phyloP scores from a whole-genome alignment of 73 alveolate genomes.

The Paramecium primaurelia region DNA sequence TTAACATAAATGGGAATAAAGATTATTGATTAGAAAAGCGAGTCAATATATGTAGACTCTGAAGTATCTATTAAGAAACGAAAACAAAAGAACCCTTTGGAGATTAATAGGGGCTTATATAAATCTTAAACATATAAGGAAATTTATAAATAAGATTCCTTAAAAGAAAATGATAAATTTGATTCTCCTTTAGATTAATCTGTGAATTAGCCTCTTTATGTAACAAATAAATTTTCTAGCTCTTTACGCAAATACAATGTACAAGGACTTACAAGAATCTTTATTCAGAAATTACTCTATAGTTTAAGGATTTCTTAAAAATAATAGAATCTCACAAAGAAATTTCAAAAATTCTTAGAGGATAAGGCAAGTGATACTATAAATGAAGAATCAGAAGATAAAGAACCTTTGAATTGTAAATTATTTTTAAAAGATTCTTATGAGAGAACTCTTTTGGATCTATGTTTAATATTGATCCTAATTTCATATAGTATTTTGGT shows the following conservation, averaged over 20 bases:
- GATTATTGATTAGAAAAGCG: background rate
- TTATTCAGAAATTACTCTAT: background rate
- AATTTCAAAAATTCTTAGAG: background rate
- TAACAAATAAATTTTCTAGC: background rate
- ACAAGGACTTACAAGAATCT: background rate
- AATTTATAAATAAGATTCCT: background rate
- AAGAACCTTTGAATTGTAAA: background rate
- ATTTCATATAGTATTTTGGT: background rate
- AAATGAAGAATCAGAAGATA: background rate
- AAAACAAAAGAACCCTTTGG: background rate
- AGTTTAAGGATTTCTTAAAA: background rate
- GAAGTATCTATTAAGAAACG: background rate
- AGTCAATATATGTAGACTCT: constrained; percentile 19
- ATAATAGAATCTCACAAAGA: background rate
- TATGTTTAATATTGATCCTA: background rate
- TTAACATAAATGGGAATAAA: background rate
- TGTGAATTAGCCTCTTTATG: background rate
- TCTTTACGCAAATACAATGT: background rate
- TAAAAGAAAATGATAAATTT: background rate
- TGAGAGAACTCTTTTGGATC: background rate
- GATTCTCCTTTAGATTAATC: background rate
- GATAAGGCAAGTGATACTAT: background rate
- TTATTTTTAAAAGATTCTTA: background rate
- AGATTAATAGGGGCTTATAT: background rate
- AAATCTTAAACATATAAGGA: constrained; percentile 5